Conservation (phyloP, 192 early-diverging fungal species). For the Coemansia sp. region DNA sequence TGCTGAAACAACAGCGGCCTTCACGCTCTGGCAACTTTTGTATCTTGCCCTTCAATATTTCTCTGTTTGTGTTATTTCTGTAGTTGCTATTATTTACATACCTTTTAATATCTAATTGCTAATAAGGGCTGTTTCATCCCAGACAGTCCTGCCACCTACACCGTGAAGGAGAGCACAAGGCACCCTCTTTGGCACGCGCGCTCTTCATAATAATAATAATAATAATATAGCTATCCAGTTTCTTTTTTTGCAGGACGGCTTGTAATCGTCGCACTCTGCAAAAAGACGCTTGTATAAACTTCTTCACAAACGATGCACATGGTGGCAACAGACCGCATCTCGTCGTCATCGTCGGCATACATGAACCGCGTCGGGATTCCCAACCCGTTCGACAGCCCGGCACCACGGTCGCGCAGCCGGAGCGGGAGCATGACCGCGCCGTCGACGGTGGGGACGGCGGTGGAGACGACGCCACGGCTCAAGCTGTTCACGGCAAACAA, state of each 20-base stretch:
- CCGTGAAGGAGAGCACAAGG: background rate
- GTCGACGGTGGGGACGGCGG: constrained; percentile 12
- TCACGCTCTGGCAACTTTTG: background rate
- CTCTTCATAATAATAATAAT: background rate
- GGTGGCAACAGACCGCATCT: constrained; percentile 25
- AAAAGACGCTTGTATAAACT: background rate
- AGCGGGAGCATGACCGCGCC: constrained; percentile 7
- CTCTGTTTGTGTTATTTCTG: background rate
- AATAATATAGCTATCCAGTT: background rate
- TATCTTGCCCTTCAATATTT: background rate
- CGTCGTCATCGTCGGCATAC: constrained; percentile 33
- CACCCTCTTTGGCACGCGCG: background rate
- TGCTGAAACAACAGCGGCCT: background rate
- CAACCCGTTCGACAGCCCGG: constrained; percentile 25
- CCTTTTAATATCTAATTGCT: background rate
- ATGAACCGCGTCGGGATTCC: constrained; percentile 28
- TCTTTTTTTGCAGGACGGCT: background rate
- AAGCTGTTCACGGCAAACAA: background rate
- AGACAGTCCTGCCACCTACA: background rate
- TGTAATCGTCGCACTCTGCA: background rate
- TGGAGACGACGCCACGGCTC: constrained; percentile 11
- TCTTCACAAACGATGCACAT: constrained; percentile 25
- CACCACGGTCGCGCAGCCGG: constrained; percentile 14
- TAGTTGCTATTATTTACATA: background rate
- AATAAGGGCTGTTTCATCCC: background rate